Evolutionary conservation across 176 grass and related monocot species (phyloP).

Genomic region (Alopecurus myosuroides): DNA sequence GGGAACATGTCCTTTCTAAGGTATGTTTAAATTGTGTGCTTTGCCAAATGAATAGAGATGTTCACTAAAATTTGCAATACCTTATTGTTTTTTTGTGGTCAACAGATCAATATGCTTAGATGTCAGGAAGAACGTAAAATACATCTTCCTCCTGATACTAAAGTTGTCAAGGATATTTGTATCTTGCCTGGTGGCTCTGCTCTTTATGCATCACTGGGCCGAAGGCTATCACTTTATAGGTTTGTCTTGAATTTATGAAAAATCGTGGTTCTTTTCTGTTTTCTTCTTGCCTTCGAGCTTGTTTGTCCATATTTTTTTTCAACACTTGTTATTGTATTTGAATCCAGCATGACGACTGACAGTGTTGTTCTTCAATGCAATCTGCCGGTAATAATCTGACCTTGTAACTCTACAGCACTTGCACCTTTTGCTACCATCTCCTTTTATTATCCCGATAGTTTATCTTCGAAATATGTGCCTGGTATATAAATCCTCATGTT

Average conservation of each 20-base stretch:
- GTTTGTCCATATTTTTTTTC: conserved; percentile 6
- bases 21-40: conserved; percentile 21
- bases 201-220: conserved; percentile 72
- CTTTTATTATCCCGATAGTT: background rate
- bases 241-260: conserved; percentile 33
- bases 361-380: conserved; percentile 59
- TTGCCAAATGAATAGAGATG: background rate
- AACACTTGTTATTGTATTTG: conserved; percentile 30
- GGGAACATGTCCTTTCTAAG: conserved; percentile 72
- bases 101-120: conserved; percentile 67
- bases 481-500: background rate
- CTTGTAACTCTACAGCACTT: background rate
- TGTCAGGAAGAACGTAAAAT: conserved; percentile 31
- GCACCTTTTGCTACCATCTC: background rate
- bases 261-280: background rate
- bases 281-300: background rate
- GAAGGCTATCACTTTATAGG: conserved; percentile 73
- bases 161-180: conserved; percentile 67
- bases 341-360: conserved; percentile 58
- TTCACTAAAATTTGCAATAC: background rate
- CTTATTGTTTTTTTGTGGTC: background rate
- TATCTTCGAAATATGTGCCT: background rate
- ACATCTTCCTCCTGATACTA: conserved; percentile 63
- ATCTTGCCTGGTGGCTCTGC: conserved; percentile 55
- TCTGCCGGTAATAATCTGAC: conserved; percentile 67